Conservation (phyloP, 2,329 filamentous ascomycete genomes). For the Paraphoma sp. region DNA sequence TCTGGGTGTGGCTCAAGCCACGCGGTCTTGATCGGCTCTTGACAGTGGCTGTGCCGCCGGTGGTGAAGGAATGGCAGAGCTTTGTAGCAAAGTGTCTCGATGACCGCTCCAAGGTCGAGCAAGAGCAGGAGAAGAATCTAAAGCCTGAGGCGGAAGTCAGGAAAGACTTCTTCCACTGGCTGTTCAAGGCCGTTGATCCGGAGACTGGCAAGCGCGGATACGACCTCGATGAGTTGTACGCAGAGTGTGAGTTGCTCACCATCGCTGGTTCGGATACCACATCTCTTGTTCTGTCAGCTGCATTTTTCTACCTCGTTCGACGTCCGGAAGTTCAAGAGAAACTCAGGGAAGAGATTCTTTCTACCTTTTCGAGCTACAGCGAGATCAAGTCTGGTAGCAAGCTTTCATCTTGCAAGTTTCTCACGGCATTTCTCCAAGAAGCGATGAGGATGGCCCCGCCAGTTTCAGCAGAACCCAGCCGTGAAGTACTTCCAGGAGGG, state of each 20-base stretch:
- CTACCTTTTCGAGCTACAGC: constrained; percentile 20
- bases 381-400: constrained; percentile 26
- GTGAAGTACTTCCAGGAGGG: constrained; percentile 31
- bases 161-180: constrained; percentile 53
- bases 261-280: constrained; percentile 35
- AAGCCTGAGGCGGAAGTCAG: constrained; percentile 25
- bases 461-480: constrained; percentile 23
- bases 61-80: constrained; percentile 20
- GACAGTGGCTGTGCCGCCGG: constrained; percentile 16
- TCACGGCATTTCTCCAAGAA: constrained; percentile 29
- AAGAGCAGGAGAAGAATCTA: constrained; percentile 18
- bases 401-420: constrained; percentile 26
- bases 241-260: constrained; percentile 27
- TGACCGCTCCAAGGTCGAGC: constrained; percentile 14
- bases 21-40: constrained; percentile 29
- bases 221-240: constrained; percentile 48
- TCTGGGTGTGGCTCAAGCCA: constrained; percentile 31
- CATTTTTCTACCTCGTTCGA: constrained; percentile 29
- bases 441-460: constrained; percentile 30
- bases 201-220: constrained; percentile 45
- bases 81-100: constrained; percentile 26
- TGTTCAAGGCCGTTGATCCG: constrained; percentile 50
- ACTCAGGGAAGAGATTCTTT: constrained; percentile 23
- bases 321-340: constrained; percentile 20
- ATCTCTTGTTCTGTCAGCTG: constrained; percentile 21